phyloP scores from a whole-genome alignment of 495 filamentous ascomycete genomes.

The Neurospora hispaniola region DNA sequence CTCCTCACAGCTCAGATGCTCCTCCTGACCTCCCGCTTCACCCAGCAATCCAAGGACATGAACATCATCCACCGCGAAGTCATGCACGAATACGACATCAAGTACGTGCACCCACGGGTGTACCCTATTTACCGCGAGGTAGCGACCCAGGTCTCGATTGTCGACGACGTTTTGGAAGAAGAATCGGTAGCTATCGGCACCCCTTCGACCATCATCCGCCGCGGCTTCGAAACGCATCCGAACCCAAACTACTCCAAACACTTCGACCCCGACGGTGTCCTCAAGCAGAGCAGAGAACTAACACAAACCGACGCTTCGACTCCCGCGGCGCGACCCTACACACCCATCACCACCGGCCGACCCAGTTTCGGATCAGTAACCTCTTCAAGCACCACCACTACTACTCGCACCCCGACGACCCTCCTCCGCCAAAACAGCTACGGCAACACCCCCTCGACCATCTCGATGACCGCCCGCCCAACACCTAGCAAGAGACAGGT shows the following conservation, averaged over 20 bases:
- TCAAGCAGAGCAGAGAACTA: not conserved
- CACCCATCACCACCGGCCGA: not conserved
- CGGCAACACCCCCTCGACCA: slow-evolving; percentile 4
- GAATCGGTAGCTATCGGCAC: slow-evolving; percentile 60
- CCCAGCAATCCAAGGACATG: slow-evolving; percentile 76
- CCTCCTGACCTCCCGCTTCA: slow-evolving; percentile 57
- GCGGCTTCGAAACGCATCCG: slow-evolving; percentile 74
- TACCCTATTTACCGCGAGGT: slow-evolving; percentile 76
- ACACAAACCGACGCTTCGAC: not conserved
- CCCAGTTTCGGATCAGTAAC: slow-evolving; percentile 14
- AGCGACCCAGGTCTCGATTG: slow-evolving; percentile 55
- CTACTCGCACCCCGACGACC: not conserved
- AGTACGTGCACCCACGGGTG: slow-evolving; percentile 85
- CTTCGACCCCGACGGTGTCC: slow-evolving; percentile 54
- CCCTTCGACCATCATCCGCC: slow-evolving; percentile 65
- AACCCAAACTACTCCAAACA: slow-evolving; percentile 81
- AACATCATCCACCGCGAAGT: slow-evolving; percentile 82
- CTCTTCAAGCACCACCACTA: not conserved
- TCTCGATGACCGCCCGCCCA: not conserved
- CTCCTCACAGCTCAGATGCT: slow-evolving; percentile 71
- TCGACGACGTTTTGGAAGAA: slow-evolving; percentile 33
- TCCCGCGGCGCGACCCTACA: not conserved
- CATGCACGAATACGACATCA: slow-evolving; percentile 88
- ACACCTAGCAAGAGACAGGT: not conserved
- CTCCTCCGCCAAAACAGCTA: slow-evolving; percentile 4